Percentiles rank a stretch among this genome's conserved stretches.
Evolutionary conservation across 768 basidiomycete species (phyloP).

Genomic region (Termitomyces sp.): DNA sequence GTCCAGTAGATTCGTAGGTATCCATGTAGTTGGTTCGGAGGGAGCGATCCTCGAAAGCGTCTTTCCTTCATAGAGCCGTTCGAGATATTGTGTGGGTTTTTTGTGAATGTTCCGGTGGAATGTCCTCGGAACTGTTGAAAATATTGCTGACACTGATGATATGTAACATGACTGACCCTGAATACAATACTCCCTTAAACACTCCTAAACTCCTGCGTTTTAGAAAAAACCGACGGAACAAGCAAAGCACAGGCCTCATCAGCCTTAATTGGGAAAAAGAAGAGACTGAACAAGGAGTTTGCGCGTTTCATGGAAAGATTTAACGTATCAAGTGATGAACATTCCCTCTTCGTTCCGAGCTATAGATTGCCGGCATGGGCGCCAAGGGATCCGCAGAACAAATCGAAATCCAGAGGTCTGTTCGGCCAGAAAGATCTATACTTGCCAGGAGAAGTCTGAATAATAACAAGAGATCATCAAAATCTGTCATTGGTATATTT

Average conservation of each 20-base stretch:
- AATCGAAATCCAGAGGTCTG: not conserved
- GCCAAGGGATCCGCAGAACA: not conserved
- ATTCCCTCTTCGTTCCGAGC: not conserved
- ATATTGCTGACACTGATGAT: not conserved
- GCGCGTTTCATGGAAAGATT: not conserved
- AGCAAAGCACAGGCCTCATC: not conserved
- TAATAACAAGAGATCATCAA: constrained; percentile 7
- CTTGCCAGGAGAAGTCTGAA: not conserved
- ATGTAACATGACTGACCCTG: not conserved
- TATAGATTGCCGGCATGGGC: too few species aligned
- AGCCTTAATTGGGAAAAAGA: not conserved
- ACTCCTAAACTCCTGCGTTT: not conserved
- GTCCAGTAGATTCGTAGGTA: not conserved
- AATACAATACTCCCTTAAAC: not conserved
- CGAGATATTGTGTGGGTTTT: not conserved
- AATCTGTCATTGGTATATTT: constrained; percentile 8
- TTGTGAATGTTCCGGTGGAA: not conserved
- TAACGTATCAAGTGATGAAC: not conserved
- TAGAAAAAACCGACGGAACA: not conserved
- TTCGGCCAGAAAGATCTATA: not conserved
- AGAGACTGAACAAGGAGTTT: too few species aligned
- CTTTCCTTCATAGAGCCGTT: not conserved
- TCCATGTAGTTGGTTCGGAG: not conserved
- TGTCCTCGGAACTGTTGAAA: not conserved
- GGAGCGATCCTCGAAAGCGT: not conserved